These are phyloP conservation scores for Erodium trifolium DNA, from an alignment of 441 rosid species.

Conservation along the genomic window DNA sequence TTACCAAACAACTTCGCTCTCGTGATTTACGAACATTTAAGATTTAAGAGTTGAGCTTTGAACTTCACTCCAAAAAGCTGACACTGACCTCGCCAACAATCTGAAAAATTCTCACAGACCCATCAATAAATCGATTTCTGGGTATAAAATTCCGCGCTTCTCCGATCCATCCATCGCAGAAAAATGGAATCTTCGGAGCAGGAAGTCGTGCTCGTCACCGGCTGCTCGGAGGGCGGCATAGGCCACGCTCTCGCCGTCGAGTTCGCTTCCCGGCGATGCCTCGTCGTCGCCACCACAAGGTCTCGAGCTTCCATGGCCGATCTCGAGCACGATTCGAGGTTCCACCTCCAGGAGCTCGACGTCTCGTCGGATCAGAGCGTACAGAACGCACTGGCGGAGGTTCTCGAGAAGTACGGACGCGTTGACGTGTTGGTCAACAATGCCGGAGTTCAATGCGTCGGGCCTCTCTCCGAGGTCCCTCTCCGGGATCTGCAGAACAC, in stretches of 20 bases:
- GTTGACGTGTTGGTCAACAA: slow-evolving; percentile 76
- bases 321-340: slow-evolving; percentile 53
- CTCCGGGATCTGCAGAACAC: slow-evolving; percentile 45
- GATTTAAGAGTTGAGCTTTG: not conserved
- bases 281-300: slow-evolving; percentile 69
- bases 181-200: too few relatives aligned
- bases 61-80: not conserved
- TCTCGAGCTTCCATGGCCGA: slow-evolving; percentile 55
- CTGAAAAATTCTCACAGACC: not conserved
- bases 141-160: not conserved
- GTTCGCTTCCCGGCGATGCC: slow-evolving; percentile 51
- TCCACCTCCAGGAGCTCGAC: slow-evolving; percentile 58
- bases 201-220: too few relatives aligned
- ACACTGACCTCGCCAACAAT: too few relatives aligned
- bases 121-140: not conserved
- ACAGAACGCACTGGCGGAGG: slow-evolving; percentile 32
- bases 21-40: too few relatives aligned
- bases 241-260: slow-evolving; percentile 32
- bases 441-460: slow-evolving; percentile 76
- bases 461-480: slow-evolving; percentile 74
- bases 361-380: slow-evolving; percentile 59
- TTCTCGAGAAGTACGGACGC: slow-evolving; percentile 51
- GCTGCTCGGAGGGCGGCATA: too few relatives aligned
- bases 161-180: not conserved
- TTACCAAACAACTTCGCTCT: too few relatives aligned